Base-by-base conservation (phyloP, 352 stramenopile species). In the Globisporangium okanoganense region DNA sequence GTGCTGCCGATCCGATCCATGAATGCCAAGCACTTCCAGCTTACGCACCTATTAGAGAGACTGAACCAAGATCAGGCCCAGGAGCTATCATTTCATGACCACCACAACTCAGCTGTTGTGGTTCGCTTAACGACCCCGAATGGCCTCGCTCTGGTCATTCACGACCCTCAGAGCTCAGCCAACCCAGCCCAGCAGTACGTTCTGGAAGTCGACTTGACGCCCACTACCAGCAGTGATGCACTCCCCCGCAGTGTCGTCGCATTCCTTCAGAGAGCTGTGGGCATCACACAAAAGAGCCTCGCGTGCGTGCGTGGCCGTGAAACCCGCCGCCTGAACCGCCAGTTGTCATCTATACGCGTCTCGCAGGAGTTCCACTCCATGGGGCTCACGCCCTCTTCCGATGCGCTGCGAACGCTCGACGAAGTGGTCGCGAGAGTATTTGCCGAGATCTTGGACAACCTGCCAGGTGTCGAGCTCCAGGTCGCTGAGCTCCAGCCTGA, bases 11-110 rank as follows among this genome's bases (percentile, higher is more conserved):
- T 94, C 56, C 70, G 84, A 29, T 65, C 72, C 8, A 85, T 94
- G 77, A 91, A 94, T 27, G 55, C 73, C 6, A 79, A 83, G 40
- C 81, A 94, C 53, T 81, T 85, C 44, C 78, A 94, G 50, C 60
- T 94, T 10, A 56, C 51, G 27, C 55, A 68, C n/a, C 33, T 88
- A 2, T 33, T 85, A 18, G 56, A 70, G 40, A 51, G 33, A 3
- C 22, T 72, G 1, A 12, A 58, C 7, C 16, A 20, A 9, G 48
- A 35, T 3, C 51, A 35, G 20, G 14, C 5, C 9, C 36, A 35
- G 29, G 5, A 25, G 40, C 14, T 14, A 25, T 7, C 12, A 35
- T 6, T 33, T n/a, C n/a, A n/a, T 27, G 25, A 20, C 43, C 16
- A 10, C 7, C 27, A 35, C 18, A n/a, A 54, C 2, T 12, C 44